Evolutionary conservation across 148 eudicot genomes (phyloP).

Genomic region (Vaccinium corymbosum): DNA sequence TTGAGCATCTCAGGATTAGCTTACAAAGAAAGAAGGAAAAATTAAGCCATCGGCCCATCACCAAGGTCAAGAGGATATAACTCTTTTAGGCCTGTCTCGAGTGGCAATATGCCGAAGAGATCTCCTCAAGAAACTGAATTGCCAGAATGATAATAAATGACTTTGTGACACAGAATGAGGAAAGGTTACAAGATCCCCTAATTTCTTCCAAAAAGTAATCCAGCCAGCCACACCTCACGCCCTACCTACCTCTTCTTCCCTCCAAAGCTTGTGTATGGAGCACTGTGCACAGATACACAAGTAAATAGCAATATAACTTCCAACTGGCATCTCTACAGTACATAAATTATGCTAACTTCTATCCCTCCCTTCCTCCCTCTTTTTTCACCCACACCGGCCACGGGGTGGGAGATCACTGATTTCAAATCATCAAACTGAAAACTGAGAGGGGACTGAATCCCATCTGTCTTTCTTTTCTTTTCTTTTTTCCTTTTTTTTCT

Average conservation of each 20-base stretch:
- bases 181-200: neutral
- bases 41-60: neutral
- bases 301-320: neutral
- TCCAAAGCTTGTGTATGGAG: neutral
- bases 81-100: neutral
- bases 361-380: neutral
- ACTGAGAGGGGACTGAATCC: neutral
- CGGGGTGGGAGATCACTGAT: neutral
- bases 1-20: neutral
- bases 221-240: neutral
- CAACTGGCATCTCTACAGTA: neutral
- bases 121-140: neutral
- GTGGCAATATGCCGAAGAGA: neutral
- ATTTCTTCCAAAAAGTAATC: neutral
- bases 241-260: neutral
- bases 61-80: neutral
- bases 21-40: neutral
- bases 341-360: no score
- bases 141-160: neutral
- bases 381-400: neutral
- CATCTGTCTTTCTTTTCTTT: neutral
- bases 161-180: neutral
- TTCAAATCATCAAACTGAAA: neutral
- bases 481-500: no score
- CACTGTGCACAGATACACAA: slow-evolving; percentile 1